These are phyloP conservation scores for Eucalyptus decipiens DNA, from an alignment of 345 rosid genomes.

Conservation along the genomic window DNA sequence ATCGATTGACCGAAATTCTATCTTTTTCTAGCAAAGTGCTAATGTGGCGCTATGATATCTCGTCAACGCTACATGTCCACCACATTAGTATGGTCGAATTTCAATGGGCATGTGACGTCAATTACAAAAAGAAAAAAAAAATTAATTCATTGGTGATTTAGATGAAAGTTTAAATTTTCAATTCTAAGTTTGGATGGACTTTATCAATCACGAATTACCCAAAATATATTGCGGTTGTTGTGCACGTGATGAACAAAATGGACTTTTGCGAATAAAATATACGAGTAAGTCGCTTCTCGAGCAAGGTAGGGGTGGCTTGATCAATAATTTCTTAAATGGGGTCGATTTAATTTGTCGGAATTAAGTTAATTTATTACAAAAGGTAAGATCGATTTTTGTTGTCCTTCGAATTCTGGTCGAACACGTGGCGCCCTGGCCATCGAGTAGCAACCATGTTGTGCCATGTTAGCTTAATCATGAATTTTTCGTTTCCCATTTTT, in stretches of 20 bases:
- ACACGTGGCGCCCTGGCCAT: not conserved
- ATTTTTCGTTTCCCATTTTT: not conserved
- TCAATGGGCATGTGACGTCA: not conserved
- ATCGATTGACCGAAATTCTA: not conserved
- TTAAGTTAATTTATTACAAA: not conserved
- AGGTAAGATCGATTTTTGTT: not conserved
- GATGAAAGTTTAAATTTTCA: not conserved
- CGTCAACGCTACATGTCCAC: accelerated
- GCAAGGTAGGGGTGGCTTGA: not conserved
- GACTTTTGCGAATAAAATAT: not conserved
- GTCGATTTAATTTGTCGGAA: not conserved
- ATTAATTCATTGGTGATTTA: not conserved
- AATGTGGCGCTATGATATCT: not conserved
- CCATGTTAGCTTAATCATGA: not conserved
- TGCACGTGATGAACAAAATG: not conserved
- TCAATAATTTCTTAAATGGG: not conserved
- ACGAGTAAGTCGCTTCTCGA: not conserved
- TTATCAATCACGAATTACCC: not conserved
- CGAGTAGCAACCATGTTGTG: not conserved
- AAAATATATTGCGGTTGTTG: not conserved
- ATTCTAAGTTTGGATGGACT: not conserved
- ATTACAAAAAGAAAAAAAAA: not conserved
- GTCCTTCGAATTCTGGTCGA: not conserved
- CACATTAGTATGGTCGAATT: not conserved
- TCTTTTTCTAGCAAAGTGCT: accelerated